Evolutionary conservation across 768 basidiomycete species (phyloP), one percentile per base, ranked within the genome.

Genomic region (Leucosporidium yakuticum): DNA sequence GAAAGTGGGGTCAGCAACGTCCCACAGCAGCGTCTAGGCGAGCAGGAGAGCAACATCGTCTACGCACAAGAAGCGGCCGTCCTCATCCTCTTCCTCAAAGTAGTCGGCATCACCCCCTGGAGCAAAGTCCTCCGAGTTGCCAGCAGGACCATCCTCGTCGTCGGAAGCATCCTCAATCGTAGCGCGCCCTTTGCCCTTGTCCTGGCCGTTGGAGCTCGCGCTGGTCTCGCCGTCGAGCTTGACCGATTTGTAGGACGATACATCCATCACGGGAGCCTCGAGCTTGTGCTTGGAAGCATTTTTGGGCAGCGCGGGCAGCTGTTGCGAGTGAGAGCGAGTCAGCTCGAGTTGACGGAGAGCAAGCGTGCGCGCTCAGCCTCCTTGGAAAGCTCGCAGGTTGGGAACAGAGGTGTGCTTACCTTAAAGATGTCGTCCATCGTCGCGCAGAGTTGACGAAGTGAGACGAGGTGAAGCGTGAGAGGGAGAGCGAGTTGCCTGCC

Each of bases 91-190:
- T 74, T 95, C 94, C 6, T 77, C 84, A 74, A 89, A 92, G 77
- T 93, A 94, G 76, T 94, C 91, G 0, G 90, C 88, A 71, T 95
- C 92, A 29, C 87, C 87, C 15, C 90, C 90, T 17, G 90, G 91
- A 0, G 89, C 88, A 78, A 90, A 91, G 69, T 83, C 81, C 1
- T 69, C 69, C 23, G 76, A 62, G 49, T 74, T 44, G 39, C 11
- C 39, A 12, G 11, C 78, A 34, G n/a, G n/a, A n/a, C 78, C 80
- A 23, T 80, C 81, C 48, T 84, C 83, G 4, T 74, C 74, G 47
- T 85, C 85, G 27, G 83, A 84, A 21, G 81, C 82, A 36, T 57
- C 56, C 86, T 85, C 20, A 89, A 84, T 53, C 58, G 73, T 47
- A 60, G 71, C 57, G 65, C 69, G 59, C 50, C 64, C 67, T 61